Evolutionary conservation across 129 eudicot species (phyloP), one percentile per base, ranked within the genome.

Genomic region (Kitagawia praeruptora): DNA sequence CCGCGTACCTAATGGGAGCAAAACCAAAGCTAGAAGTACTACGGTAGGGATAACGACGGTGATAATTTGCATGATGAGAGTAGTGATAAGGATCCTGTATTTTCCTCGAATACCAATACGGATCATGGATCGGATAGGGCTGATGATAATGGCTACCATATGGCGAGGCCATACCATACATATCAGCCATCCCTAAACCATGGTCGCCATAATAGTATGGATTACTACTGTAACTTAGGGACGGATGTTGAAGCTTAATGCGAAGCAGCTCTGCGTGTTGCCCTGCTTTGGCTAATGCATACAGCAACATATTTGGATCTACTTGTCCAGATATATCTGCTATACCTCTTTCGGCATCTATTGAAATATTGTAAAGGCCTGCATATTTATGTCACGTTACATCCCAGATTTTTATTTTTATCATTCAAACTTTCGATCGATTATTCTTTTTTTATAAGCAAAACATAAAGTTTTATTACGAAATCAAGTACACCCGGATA

Each of bases 311-410:
- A 19, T 70, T 70, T 16, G 47, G 75, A 37, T 70, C 75, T 12
- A 70, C 75, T 39, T 70, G 44, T 16, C 74, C 74, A 16, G 74
- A 69, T 69, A 70, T 70, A 39, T 67, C 73, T 67, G 73, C 73
- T 31, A 67, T 34, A 31, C 73, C 73, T 67, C 41, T 67, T 0
- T 31, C 3, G 16, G 40, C 73, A 31, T 67, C 41, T 14, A 67
- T 67, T 27, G 41, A 67, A 13, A 67, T 67, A 6, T 67, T 67
- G 41, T 31, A 67, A 67, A 34, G 37, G 16, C 71, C 71, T 64
- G 39, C 71, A 51, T 16, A 16, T 51, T 14, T 4, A 34, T 34
- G 37, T 2, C 1, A 15, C 1, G n/a, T 49, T 49, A 49, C 23
- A 49, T 49, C 23, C 1, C 23, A 49, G 56, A 49, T 49, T 15